These are phyloP conservation scores for Fonsecaea pedrosoi DNA, from an alignment of 2,329 filamentous ascomycete genomes.

Conservation along the genomic window DNA sequence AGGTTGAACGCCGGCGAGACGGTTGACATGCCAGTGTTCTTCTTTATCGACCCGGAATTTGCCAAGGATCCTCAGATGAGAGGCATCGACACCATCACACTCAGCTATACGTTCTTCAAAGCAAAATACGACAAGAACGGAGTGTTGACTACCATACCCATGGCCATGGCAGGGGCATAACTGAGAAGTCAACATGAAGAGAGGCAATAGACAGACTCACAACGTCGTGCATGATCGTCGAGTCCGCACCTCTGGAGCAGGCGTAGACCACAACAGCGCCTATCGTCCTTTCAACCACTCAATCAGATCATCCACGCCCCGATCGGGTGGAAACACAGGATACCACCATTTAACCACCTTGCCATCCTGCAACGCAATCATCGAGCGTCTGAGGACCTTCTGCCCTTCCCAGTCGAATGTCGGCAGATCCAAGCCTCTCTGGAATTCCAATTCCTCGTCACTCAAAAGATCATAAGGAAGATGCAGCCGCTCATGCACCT, in stretches of 20 bases:
- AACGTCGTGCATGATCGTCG: neutral
- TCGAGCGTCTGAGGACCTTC: slow-evolving; percentile 49
- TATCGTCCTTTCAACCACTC: slow-evolving; percentile 41
- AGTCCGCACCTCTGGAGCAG: neutral
- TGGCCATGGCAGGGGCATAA: slow-evolving; percentile 32
- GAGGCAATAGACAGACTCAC: neutral
- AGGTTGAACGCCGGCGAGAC: slow-evolving; percentile 92
- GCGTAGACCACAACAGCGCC: neutral
- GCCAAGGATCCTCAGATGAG: slow-evolving; percentile 91
- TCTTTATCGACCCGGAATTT: slow-evolving; percentile 97
- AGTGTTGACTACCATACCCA: slow-evolving; percentile 57
- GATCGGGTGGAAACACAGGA: slow-evolving; percentile 53
- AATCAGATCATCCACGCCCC: slow-evolving; percentile 49
- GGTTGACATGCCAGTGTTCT: slow-evolving; percentile 99
- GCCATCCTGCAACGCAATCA: slow-evolving; percentile 49
- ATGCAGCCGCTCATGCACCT: slow-evolving; percentile 48
- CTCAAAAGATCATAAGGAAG: slow-evolving; percentile 52
- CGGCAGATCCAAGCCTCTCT: slow-evolving; percentile 46
- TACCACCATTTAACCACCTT: slow-evolving; percentile 52
- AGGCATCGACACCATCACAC: slow-evolving; percentile 90
- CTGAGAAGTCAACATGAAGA: neutral
- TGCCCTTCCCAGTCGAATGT: slow-evolving; percentile 50
- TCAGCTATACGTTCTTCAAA: slow-evolving; percentile 98
- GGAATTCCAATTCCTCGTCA: slow-evolving; percentile 49
- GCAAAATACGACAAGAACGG: slow-evolving; percentile 85